A percentile compares a stretch with the other conserved stretches of the same genome.
Conservation (phyloP, 495 filamentous ascomycete genomes). For the Neurospora sp. region DNA sequence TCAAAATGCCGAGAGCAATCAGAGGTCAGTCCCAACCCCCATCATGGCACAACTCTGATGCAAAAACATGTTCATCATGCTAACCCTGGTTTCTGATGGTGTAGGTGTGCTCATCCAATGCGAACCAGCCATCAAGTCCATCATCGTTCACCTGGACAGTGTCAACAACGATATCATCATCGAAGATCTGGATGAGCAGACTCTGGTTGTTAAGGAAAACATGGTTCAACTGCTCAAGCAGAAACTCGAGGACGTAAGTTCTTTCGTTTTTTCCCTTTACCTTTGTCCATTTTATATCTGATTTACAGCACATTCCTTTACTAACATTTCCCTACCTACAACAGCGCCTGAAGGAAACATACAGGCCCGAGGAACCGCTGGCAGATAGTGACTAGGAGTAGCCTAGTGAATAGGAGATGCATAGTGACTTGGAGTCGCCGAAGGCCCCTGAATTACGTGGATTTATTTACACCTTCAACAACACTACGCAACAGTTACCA, state of each 20-base stretch:
- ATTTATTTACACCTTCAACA: background rate
- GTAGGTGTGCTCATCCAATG: conserved; percentile 65
- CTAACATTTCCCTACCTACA: background rate
- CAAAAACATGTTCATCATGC: background rate
- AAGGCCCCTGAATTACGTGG: background rate
- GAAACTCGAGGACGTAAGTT: conserved; percentile 47
- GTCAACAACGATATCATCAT: conserved; percentile 44
- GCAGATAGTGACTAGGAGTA: conserved; percentile 29
- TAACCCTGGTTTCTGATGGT: background rate
- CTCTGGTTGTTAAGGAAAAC: conserved; percentile 64
- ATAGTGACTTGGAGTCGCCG: background rate
- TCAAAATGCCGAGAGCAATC: background rate
- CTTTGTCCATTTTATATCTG: background rate
- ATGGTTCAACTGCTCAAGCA: conserved; percentile 48
- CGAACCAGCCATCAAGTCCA: conserved; percentile 52
- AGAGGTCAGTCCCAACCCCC: background rate
- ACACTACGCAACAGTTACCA: background rate
- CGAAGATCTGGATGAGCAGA: conserved; percentile 65
- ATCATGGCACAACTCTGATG: background rate
- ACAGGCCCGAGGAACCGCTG: conserved; percentile 25
- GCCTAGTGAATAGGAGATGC: background rate
- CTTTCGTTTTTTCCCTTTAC: background rate
- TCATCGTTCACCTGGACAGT: conserved; percentile 52
- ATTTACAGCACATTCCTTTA: background rate
- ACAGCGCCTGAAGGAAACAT: conserved; percentile 35